Percentiles rank a stretch among this genome's conserved stretches.
Conservation (phyloP, 1,139 yeast genomes). For the Candida gigantensis region DNA sequence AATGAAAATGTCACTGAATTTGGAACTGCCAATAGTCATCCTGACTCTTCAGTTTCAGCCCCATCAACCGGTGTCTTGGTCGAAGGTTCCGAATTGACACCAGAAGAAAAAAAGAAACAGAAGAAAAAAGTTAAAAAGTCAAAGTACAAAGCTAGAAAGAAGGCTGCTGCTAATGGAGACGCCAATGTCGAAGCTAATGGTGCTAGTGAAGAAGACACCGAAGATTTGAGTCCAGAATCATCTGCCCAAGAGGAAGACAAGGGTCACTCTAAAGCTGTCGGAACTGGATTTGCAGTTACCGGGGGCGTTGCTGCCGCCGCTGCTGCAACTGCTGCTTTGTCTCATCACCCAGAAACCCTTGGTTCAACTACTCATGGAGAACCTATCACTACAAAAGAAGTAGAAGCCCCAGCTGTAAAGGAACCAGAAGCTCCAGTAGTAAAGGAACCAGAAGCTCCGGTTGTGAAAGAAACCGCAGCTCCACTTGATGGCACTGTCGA, state of each 20-base stretch:
- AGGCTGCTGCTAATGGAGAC: slow-evolving; percentile 34
- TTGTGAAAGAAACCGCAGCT: slow-evolving; percentile 4
- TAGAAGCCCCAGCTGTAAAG: not conserved
- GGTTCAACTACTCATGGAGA: slow-evolving; percentile 3
- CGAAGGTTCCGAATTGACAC: slow-evolving; percentile 23
- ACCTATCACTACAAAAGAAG: not conserved
- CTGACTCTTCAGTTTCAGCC: slow-evolving; percentile 4
- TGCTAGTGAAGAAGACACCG: slow-evolving; percentile 18
- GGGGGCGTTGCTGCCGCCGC: slow-evolving; percentile 12
- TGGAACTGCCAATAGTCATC: slow-evolving; percentile 12
- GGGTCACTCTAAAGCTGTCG: slow-evolving; percentile 19
- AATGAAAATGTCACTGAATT: slow-evolving; percentile 27
- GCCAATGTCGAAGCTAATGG: slow-evolving; percentile 19
- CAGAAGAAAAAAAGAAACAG: slow-evolving; percentile 47
- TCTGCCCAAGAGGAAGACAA: slow-evolving; percentile 23
- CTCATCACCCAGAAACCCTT: slow-evolving; percentile 4
- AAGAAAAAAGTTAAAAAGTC: slow-evolving; percentile 51
- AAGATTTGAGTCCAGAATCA: slow-evolving; percentile 18
- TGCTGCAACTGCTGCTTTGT: slow-evolving; percentile 9
- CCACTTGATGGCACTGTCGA: too few species aligned
- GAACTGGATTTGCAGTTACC: slow-evolving; percentile 10
- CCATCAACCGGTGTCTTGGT: slow-evolving; percentile 9
- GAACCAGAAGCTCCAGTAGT: not conserved
- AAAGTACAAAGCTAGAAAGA: slow-evolving; percentile 48
- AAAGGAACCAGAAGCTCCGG: not conserved